phyloP scores from a whole-genome alignment of 306 rosid species.

The Castanea mollissima region DNA sequence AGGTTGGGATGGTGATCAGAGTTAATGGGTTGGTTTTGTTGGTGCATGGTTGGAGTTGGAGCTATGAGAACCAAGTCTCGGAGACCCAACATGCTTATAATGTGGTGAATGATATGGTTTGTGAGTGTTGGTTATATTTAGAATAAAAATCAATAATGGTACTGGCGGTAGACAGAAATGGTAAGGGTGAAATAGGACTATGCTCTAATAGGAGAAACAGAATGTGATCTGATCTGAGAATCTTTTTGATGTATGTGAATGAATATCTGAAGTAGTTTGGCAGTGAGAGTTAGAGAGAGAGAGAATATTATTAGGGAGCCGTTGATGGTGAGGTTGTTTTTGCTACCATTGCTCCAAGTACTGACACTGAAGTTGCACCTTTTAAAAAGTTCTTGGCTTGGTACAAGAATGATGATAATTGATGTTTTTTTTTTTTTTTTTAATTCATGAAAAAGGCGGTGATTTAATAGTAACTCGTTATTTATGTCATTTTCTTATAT shows the following conservation, averaged over 20 bases:
- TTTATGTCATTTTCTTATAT: background rate
- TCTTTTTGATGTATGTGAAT: background rate
- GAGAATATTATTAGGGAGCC: background rate
- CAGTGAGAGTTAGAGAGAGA: background rate
- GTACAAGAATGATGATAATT: conserved; percentile 11
- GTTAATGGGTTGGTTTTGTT: conserved; percentile 53
- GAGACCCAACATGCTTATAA: conserved; percentile 61
- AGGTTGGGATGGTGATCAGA: conserved; percentile 47
- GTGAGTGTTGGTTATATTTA: background rate
- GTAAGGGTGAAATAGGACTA: background rate
- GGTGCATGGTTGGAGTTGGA: conserved; percentile 50
- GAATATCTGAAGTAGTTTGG: background rate
- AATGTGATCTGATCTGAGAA: conserved; percentile 1
- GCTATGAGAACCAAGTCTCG: conserved; percentile 73
- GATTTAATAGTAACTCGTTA: background rate
- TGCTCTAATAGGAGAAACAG: background rate
- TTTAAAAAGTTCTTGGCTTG: conserved; percentile 24
- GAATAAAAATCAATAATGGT: background rate
- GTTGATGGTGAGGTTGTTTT: conserved; percentile 4
- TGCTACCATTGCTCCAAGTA: background rate
- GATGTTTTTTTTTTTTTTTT: background rate
- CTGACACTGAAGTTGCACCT: conserved; percentile 30
- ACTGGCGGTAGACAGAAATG: background rate
- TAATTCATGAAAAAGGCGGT: background rate
- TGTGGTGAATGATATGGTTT: no score